Evolutionary conservation across 2,329 filamentous ascomycete species (phyloP).

Genomic region (Byssochlamys sp.): DNA sequence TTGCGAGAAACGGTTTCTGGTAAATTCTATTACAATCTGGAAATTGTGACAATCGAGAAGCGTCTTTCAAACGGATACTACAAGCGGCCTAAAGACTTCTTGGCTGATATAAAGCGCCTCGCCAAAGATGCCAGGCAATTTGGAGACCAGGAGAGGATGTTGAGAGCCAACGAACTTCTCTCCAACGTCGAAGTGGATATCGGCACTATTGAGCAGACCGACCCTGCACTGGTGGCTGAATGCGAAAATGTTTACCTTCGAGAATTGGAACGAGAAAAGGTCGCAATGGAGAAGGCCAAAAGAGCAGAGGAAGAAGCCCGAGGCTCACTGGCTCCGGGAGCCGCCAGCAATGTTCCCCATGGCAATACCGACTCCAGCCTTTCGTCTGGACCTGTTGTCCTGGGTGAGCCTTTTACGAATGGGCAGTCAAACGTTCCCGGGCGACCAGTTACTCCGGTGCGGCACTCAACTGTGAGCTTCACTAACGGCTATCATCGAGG

Average conservation of each 20-base stretch:
- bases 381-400: slow-evolving; percentile 44
- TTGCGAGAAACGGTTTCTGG: slow-evolving; percentile 64
- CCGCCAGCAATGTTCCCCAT: slow-evolving; percentile 44
- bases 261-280: slow-evolving; percentile 59
- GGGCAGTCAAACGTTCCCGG: slow-evolving; percentile 38
- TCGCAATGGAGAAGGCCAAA: slow-evolving; percentile 48
- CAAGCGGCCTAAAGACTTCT: slow-evolving; percentile 77
- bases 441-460: slow-evolving; percentile 47
- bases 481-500: slow-evolving; percentile 49
- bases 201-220: slow-evolving; percentile 57
- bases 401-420: slow-evolving; percentile 57
- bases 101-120: slow-evolving; percentile 74
- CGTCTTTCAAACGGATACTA: slow-evolving; percentile 96
- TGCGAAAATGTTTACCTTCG: slow-evolving; percentile 74
- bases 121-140: slow-evolving; percentile 73
- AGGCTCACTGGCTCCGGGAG: slow-evolving; percentile 34
- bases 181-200: slow-evolving; percentile 94
- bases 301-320: slow-evolving; percentile 29
- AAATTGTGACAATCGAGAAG: slow-evolving; percentile 86
- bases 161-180: slow-evolving; percentile 84
- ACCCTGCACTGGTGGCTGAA: slow-evolving; percentile 56
- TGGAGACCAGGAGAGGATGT: slow-evolving; percentile 70
- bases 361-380: slow-evolving; percentile 43
- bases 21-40: slow-evolving; percentile 91
- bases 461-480: slow-evolving; percentile 37